Base-by-base conservation (phyloP, 2,329 filamentous ascomycete species). In the Penicillium capsulatum region DNA sequence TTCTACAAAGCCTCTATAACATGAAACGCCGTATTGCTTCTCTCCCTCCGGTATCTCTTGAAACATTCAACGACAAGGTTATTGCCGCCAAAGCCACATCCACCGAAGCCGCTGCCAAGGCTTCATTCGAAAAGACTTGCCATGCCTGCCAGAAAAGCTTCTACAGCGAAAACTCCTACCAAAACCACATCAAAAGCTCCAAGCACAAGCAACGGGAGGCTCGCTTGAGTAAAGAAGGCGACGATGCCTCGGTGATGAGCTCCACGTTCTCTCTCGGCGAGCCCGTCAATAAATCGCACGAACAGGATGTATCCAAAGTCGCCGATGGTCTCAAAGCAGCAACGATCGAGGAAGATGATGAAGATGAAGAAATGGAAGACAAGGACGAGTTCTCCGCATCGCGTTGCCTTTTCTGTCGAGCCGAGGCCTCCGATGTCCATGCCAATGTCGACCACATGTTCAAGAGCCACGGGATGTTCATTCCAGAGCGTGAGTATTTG, bases 11-110 rank as follows among this genome's bases (percentile, higher is more conserved):
- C 66, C 83, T 92, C 51, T 96, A 96, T 69, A 98, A 98, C 65
- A 79, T 97, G 57, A 96, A 97, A 72, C 86, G 92, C 54, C 83
- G 90, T 57, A 86, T 97, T 40, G 89, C 91, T 29, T 87, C 86
- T 4, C 75, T 97, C 4, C 89, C 91, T 19, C 90, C 92, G 3
- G 87, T 97, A 34, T 83, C 89, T 5, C 90, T 91, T 38, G 90
- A 97, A 62, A 77, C 88, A 42, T 98, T 97, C 66, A 88, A 88
- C 56, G 92, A 97, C 57, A 97, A 97, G 66, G 91, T 98, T 27
- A 74, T 96, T 11, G 87, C 89, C 55, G 91, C 90, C 49, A 88
- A 94, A 61, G 90, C 90, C 17, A 81, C 79, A 6, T 85, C 89
- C 11, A 86, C 78, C 29, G 88, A 88, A 22, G 87, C 91, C 48